These are phyloP conservation scores for Aeschynomene evenia DNA, from an alignment of 306 rosid species.

Conservation along the genomic window DNA sequence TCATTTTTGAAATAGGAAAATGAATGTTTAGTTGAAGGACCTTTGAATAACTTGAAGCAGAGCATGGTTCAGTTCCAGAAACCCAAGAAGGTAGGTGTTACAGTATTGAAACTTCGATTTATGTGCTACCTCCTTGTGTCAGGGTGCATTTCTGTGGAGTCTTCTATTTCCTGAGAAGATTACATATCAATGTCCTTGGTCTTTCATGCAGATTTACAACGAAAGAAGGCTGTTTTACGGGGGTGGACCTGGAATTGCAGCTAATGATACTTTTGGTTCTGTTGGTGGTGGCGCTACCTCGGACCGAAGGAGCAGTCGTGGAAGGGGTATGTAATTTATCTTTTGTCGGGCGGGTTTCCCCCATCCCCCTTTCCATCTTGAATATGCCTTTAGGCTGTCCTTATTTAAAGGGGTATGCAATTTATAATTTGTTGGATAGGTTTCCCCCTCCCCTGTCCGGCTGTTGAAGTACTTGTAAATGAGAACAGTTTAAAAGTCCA, in stretches of 20 bases:
- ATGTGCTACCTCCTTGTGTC: conserved; percentile 7
- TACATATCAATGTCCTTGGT: conserved; percentile 27
- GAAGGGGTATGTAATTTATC: conserved; percentile 72
- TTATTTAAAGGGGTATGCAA: background rate
- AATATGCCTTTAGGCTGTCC: background rate
- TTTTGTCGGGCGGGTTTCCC: background rate
- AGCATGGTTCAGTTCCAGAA: conserved; percentile 99
- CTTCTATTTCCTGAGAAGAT: conserved; percentile 6
- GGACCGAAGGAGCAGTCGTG: conserved; percentile 76
- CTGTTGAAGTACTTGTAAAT: background rate
- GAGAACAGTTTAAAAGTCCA: background rate
- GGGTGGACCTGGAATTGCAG: conserved; percentile 84
- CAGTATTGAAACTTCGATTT: conserved; percentile 9
- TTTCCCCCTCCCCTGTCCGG: background rate
- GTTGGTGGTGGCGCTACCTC: conserved; percentile 51
- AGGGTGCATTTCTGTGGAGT: background rate
- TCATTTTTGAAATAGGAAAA: conserved; percentile 58
- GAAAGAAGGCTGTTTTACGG: conserved; percentile 92
- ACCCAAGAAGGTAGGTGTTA: conserved; percentile 80
- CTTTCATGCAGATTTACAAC: conserved; percentile 69
- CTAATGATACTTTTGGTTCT: conserved; percentile 70
- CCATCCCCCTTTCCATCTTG: background rate
- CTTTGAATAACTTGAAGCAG: conserved; percentile 92
- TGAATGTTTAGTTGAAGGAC: conserved; percentile 99
- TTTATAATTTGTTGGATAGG: no score